Base-by-base conservation (phyloP, 495 filamentous ascomycete species). In the Aspergillus carlsbadensis region DNA sequence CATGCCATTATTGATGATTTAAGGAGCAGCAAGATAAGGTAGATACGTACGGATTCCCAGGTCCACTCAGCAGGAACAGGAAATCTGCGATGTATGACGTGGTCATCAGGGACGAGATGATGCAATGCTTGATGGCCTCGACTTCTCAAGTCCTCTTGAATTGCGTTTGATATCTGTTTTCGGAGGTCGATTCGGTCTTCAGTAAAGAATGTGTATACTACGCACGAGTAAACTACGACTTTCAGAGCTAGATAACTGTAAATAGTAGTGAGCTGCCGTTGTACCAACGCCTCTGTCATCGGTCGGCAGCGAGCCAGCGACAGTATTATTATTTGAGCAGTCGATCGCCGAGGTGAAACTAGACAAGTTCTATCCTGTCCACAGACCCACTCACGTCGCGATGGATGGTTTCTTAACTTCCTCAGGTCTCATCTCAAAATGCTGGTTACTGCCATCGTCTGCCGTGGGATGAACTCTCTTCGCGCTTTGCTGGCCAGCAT, bases 301-400 rank as follows among this genome's bases (percentile, higher is more conserved):
- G 14, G 40, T 42, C 40, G 40, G 26, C 8, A 18, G 36, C 7
- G 57, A 64, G n/a, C n/a, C n/a, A n/a, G n/a, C n/a, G n/a, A n/a
- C n/a, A n/a, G n/a, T n/a, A n/a, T n/a, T n/a, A n/a, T 51, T 60
- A 60, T 58, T 55, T 56, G 58, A 58, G 58, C 34, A 60, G 51
- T 29, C 52, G 60, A 60, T 60, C 57, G 51, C 40, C 26, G 18
- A 50, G 34, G 47, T 50, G 47, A 50, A 50, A 50, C 47, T 50
- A 50, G 47, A 50, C 47, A 37, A 50, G 47, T 34, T 20, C 33
- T 37, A 39, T 45, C 42, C 42, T 26, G 42, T 21, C 42, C 22
- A 29, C 21, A 21, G 47, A 50, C 47, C 47, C 47, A 50, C 47
- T 17, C 11, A 5, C 8, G 5, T 39, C 11, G 46, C n/a, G 11